Evolutionary conservation across 1,284 basidiomycete genomes (phyloP).

Genomic region (Hymenochaete sp.): DNA sequence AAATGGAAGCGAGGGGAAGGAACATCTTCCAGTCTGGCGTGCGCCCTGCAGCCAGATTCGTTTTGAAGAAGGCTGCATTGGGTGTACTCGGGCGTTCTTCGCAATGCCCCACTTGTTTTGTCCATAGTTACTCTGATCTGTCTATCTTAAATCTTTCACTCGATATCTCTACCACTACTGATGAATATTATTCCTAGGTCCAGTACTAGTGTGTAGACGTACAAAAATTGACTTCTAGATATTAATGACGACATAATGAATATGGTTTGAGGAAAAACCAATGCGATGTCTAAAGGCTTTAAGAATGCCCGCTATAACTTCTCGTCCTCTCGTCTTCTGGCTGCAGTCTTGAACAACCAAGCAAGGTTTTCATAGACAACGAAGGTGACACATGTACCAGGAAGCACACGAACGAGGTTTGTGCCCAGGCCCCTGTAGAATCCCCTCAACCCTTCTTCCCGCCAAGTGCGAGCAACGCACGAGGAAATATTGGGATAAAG

Average conservation of each 20-base stretch:
- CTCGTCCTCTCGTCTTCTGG: conserved; percentile 29
- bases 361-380: conserved; percentile 96
- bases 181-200: neutral
- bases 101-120: conserved; percentile 22
- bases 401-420: conserved; percentile 93
- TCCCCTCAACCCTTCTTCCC: conserved; percentile 71
- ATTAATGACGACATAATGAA: neutral
- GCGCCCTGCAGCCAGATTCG: conserved; percentile 24
- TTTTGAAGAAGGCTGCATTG: conserved; percentile 27
- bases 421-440: conserved; percentile 95
- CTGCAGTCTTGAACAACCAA: conserved; percentile 66
- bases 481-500: conserved; percentile 76
- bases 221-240: conserved; percentile 3
- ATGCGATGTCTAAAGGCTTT: neutral
- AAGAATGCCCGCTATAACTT: conserved; percentile 4
- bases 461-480: conserved; percentile 75
- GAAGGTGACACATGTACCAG: conserved; percentile 96
- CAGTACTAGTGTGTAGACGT: neutral
- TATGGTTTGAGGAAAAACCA: too few relatives aligned
- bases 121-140: conserved; percentile 32
- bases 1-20: conserved; percentile 23
- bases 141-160: neutral
- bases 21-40: conserved; percentile 25
- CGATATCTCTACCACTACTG: neutral
- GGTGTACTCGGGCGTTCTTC: conserved; percentile 24